These are phyloP conservation scores for Amanita molliuscula DNA, from an alignment of 768 basidiomycete genomes.

Conservation along the genomic window DNA sequence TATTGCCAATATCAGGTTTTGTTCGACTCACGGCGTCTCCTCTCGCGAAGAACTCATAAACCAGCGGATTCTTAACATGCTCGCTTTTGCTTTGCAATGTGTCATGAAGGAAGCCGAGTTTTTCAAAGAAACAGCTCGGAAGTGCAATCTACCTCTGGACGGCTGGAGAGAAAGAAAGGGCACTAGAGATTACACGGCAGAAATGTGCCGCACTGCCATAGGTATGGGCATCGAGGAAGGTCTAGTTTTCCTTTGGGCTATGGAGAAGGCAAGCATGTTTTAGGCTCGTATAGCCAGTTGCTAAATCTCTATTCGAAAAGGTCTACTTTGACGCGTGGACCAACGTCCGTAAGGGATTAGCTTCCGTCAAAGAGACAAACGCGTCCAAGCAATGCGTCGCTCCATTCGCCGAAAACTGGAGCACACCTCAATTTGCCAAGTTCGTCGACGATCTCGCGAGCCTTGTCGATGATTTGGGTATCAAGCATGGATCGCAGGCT, in stretches of 20 bases:
- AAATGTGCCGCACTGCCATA: constrained; percentile 47
- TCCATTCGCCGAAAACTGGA: constrained; percentile 59
- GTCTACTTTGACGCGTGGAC: constrained; percentile 66
- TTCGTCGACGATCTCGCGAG: constrained; percentile 42
- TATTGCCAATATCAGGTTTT: constrained; percentile 49
- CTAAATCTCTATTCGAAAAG: constrained; percentile 20
- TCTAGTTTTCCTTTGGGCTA: constrained; percentile 67
- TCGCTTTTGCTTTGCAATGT: constrained; percentile 46
- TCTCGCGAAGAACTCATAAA: constrained; percentile 26
- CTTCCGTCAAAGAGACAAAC: constrained; percentile 12
- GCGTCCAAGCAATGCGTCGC: constrained; percentile 21
- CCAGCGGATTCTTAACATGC: constrained; percentile 31
- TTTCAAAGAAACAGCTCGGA: constrained; percentile 41
- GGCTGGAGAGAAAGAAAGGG: constrained; percentile 44
- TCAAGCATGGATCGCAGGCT: constrained; percentile 22
- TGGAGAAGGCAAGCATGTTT: constrained; percentile 50
- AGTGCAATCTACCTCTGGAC: constrained; percentile 34
- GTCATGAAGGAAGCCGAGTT: constrained; percentile 48
- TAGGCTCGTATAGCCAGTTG: background rate
- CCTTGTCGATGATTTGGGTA: constrained; percentile 34
- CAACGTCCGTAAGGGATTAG: constrained; percentile 23
- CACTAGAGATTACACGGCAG: constrained; percentile 63
- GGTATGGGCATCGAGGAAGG: constrained; percentile 46
- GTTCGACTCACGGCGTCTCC: constrained; percentile 18
- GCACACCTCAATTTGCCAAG: constrained; percentile 34